phyloP scores from a whole-genome alignment of 2,329 filamentous ascomycete genomes.

The Curvularia sp. region DNA sequence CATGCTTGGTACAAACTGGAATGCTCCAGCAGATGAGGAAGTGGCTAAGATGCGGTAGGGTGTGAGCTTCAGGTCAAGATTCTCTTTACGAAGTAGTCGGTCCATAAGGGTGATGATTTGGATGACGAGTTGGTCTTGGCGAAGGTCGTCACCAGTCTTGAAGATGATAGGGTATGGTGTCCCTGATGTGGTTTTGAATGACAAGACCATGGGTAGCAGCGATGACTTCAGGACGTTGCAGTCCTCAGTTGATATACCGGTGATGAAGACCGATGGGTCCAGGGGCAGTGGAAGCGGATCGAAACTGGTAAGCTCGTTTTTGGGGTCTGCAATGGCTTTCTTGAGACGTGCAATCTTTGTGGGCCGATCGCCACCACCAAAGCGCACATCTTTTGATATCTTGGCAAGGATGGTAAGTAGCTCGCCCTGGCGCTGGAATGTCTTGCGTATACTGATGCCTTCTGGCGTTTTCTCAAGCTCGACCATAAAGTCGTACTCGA shows the following conservation, averaged over 20 bases:
- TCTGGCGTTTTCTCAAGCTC: constrained; percentile 76
- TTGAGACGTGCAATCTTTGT: constrained; percentile 86
- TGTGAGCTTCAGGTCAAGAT: constrained; percentile 90
- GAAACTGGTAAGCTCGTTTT: constrained; percentile 84
- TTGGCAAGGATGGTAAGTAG: constrained; percentile 85
- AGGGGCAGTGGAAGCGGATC: constrained; percentile 88
- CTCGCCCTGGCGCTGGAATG: constrained; percentile 85
- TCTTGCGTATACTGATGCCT: constrained; percentile 76
- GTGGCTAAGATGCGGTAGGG: constrained; percentile 97
- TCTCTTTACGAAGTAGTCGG: constrained; percentile 91
- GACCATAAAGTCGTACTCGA: constrained; percentile 95
- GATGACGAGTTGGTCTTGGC: constrained; percentile 96
- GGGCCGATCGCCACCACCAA: constrained; percentile 76
- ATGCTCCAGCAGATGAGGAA: constrained; percentile 84
- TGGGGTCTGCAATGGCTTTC: constrained; percentile 82
- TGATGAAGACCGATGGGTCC: constrained; percentile 81
- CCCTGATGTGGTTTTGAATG: constrained; percentile 81
- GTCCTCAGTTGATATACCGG: constrained; percentile 82
- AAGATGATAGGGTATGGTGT: constrained; percentile 91
- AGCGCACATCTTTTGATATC: constrained; percentile 86
- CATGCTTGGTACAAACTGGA: constrained; percentile 90
- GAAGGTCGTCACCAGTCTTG: constrained; percentile 94
- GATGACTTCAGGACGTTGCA: constrained; percentile 95
- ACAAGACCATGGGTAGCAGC: constrained; percentile 86
- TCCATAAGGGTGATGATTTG: constrained; percentile 99